Base-by-base conservation (phyloP, 2,329 filamentous ascomycete species). In the Monosporascus sp. region DNA sequence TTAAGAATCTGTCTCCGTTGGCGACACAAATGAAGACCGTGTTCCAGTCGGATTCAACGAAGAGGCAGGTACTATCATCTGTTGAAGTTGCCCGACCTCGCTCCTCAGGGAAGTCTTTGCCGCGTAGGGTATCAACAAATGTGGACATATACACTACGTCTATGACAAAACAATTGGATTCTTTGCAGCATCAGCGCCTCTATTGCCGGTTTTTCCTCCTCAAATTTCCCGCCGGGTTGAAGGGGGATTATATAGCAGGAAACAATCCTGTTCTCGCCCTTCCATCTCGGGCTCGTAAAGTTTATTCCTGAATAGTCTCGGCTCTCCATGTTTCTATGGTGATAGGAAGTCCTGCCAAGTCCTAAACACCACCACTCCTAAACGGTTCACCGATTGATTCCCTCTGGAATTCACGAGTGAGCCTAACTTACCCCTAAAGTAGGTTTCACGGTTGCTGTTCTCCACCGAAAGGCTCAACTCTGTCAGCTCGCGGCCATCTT, bases 101-200 rank as follows among this genome's bases (percentile, higher is more conserved):
- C 55, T 53, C 55, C 55, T 46, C 59, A 25, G 56, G 56, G 56
- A 59, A 58, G 51, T 55, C 52, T 55, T 50, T 52, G 57, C 47
- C 55, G 43, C 54, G 57, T 62, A 64, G 58, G 62, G 62, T 62
- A 60, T 59, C 57, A 62, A 63, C 47, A 52, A 48, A 57, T 51
- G 52, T 50, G 56, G 54, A 52, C 17, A 27, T 46, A 46, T 24
- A 27, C 5, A 27, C 15, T 15, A 25, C 11, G 9, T 8, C 18
- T n/a, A 17, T 1, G 22, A 22, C 20, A 6, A 18, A 46, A 27
- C 43, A 46, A 46, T 31, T 6, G 24, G 24, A 46, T 46, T 46
- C 43, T 11, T 31, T 31, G 31, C 6, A 35, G 31, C 31, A 35
- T 6, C 31, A 35, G 9, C 1, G 31, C 2, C 11, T 35, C 31